Percentiles rank a stretch among this genome's conserved stretches.
phyloP scores from a whole-genome alignment of 2,329 filamentous ascomycete species.

The Beauveria sp. region DNA sequence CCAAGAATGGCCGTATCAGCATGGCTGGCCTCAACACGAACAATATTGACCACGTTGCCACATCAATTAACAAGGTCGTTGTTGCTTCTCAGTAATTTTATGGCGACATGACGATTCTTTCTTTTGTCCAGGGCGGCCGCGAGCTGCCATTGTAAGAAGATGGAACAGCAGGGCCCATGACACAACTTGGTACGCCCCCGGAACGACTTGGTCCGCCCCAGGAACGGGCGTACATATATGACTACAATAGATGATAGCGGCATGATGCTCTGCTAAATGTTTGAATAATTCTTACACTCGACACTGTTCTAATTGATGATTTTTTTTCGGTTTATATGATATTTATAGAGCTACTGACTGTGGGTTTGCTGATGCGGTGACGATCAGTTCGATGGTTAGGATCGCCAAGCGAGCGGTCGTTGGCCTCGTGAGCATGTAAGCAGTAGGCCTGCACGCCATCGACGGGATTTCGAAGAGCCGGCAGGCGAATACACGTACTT shows the following conservation, averaged over 20 bases:
- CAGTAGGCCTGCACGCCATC: neutral
- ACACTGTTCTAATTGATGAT: neutral
- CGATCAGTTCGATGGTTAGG: neutral
- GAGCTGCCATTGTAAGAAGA: constrained; percentile 7
- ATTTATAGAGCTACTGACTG: neutral
- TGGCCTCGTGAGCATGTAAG: neutral
- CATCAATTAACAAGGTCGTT: constrained; percentile 81
- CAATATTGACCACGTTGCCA: constrained; percentile 90
- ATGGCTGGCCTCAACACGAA: constrained; percentile 95
- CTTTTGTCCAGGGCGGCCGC: neutral
- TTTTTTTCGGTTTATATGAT: neutral
- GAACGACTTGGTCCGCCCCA: neutral
- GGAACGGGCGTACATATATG: constrained; percentile 1
- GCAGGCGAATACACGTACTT: neutral
- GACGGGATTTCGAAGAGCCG: neutral
- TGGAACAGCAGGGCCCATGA: neutral
- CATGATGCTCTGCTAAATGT: constrained; percentile 4
- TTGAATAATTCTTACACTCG: neutral
- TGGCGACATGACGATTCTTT: neutral
- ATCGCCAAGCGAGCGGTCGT: neutral
- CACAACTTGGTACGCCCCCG: neutral
- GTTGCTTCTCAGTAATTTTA: constrained; percentile 16
- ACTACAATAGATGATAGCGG: constrained; percentile 5
- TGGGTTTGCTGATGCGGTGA: neutral
- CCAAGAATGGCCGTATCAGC: constrained; percentile 95